Evolutionary conservation across 2,329 filamentous ascomycete genomes (phyloP), one percentile per base, ranked within the genome.

Genomic region (Calycina marina): DNA sequence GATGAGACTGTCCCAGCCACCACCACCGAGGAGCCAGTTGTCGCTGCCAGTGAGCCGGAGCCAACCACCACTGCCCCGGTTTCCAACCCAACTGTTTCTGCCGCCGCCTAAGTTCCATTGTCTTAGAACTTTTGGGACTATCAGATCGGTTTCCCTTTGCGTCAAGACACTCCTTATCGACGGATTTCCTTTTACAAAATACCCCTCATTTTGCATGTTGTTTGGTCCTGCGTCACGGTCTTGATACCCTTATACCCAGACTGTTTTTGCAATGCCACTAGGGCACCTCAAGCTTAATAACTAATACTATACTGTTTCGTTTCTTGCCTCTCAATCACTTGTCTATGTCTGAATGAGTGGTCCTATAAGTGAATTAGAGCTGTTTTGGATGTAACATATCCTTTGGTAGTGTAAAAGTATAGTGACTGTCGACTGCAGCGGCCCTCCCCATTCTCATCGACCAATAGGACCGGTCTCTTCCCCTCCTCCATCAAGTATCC

Each of bases 401-500:
- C n/a, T n/a, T n/a, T n/a, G n/a, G n/a, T n/a, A n/a, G n/a, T n/a
- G n/a, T n/a, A n/a, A n/a, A n/a, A n/a, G n/a, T n/a, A n/a, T n/a
- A n/a, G n/a, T n/a, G n/a, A n/a, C n/a, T n/a, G n/a, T n/a, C n/a
- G n/a, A n/a, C n/a, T n/a, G n/a, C n/a, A n/a, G n/a, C n/a, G n/a
- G n/a, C n/a, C n/a, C n/a, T n/a, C n/a, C n/a, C n/a, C n/a, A n/a
- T 51, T 46, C 18, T 67, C 60, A 45, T 76, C 72, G 25, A 74
- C 56, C 72, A 72, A 77, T 31, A 69, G 50, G 30, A 76, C 60
- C 10, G 61, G 61, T 6, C 56, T 51, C 5, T 62, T 54, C 28
- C 61, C 58, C 18, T 61, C 59, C 44, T 75, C 68, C 12, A 77
- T 57, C 12, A 77, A 52, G 43, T 72, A 73, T n/a, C 72, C 71